A percentile compares a stretch with the other conserved stretches of the same genome.
phyloP scores from a whole-genome alignment of 768 basidiomycete genomes.

The Lentinula sp. region DNA sequence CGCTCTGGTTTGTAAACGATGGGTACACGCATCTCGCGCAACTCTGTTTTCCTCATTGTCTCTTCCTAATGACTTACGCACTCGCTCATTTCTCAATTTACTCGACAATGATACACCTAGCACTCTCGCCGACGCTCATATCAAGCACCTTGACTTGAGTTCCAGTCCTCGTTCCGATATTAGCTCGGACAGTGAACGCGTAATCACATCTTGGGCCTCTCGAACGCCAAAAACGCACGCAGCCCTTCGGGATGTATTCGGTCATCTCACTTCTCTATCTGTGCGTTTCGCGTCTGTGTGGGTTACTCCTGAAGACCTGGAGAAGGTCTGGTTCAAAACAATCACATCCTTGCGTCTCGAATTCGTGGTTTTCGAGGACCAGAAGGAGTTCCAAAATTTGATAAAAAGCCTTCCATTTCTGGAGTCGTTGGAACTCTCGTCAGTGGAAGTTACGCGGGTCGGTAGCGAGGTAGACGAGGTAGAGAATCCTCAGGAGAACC shows the following conservation, averaged over 20 bases:
- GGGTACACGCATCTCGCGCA: not conserved
- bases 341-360: slow-evolving; percentile 1
- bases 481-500: not conserved
- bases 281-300: not conserved
- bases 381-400: not conserved
- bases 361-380: not conserved
- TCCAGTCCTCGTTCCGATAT: not conserved
- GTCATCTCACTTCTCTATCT: not conserved
- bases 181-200: slow-evolving; percentile 2
- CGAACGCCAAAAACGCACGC: not conserved
- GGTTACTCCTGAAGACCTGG: not conserved
- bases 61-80: not conserved
- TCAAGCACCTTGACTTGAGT: not conserved
- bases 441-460: not conserved
- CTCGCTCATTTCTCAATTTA: slow-evolving; percentile 2
- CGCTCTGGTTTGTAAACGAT: slow-evolving; percentile 1
- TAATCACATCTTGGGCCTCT: slow-evolving; percentile 2
- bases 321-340: not conserved
- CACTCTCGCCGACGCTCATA: not conserved
- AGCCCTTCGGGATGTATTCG: not conserved
- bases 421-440: not conserved
- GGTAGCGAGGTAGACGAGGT: not conserved
- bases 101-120: slow-evolving; percentile 1
- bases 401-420: not conserved
- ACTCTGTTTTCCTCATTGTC: not conserved